Evolutionary conservation across 1,139 yeast species (phyloP).

Genomic region (Yamadazyma oceani): DNA sequence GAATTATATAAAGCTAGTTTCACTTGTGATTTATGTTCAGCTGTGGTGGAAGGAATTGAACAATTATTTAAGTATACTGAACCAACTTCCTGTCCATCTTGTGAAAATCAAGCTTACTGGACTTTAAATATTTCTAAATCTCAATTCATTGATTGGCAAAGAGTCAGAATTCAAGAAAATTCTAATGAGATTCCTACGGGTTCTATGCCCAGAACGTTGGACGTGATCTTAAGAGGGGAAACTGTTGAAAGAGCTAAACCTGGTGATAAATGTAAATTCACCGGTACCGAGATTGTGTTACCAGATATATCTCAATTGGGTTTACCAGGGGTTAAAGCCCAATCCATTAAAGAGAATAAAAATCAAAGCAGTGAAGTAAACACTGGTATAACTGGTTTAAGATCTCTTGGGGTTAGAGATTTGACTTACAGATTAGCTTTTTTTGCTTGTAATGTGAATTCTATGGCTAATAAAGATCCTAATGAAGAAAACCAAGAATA

Average conservation of each 20-base stretch:
- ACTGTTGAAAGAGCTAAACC: conserved; percentile 96
- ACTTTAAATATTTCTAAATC: conserved; percentile 80
- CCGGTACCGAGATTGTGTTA: conserved; percentile 93
- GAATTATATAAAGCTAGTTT: conserved; percentile 87
- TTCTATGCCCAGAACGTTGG: conserved; percentile 97
- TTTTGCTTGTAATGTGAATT: conserved; percentile 82
- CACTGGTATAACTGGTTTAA: conserved; percentile 84
- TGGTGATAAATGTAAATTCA: conserved; percentile 92
- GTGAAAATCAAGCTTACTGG: conserved; percentile 88
- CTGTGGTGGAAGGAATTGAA: conserved; percentile 85
- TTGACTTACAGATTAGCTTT: conserved; percentile 90
- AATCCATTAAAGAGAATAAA: conserved; percentile 69
- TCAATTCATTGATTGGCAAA: conserved; percentile 95
- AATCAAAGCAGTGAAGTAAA: conserved; percentile 68
- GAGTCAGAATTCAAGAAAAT: conserved; percentile 92
- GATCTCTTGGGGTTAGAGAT: conserved; percentile 89
- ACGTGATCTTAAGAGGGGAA: conserved; percentile 90
- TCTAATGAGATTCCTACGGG: conserved; percentile 97
- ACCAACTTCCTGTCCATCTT: conserved; percentile 89
- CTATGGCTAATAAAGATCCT: conserved; percentile 49
- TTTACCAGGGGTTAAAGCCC: conserved; percentile 94
- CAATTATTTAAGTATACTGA: conserved; percentile 94
- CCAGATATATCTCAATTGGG: conserved; percentile 96
- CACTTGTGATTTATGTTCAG: conserved; percentile 86
- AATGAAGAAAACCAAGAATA: conserved; percentile 37